Conservation (phyloP, 2,329 filamentous ascomycete genomes). For the Trichoderma sp. region DNA sequence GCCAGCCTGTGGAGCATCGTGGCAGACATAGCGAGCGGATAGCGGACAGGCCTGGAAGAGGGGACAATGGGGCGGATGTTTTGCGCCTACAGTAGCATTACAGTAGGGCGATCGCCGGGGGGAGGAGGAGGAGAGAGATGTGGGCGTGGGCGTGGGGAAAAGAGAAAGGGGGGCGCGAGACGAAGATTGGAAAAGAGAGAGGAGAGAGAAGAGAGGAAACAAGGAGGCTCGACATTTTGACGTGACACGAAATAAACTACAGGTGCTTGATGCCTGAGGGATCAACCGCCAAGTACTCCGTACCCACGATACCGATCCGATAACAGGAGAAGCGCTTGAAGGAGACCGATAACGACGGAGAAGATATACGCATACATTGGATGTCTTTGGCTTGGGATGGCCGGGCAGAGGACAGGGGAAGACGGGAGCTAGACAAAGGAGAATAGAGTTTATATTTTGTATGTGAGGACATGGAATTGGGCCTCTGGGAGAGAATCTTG, state of each 20-base stretch:
- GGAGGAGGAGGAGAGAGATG: constrained; percentile 10
- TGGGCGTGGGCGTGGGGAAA: constrained; percentile 1
- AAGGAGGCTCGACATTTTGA: neutral
- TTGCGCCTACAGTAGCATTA: constrained; percentile 9
- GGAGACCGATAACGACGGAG: neutral
- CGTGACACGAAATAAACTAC: neutral
- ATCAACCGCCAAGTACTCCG: neutral
- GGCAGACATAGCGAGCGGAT: constrained; percentile 7
- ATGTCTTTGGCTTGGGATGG: neutral
- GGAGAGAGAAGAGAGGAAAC: neutral
- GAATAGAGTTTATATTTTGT: neutral
- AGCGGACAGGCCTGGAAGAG: constrained; percentile 15
- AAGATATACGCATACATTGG: neutral
- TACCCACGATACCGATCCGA: neutral
- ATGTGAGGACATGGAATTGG: neutral
- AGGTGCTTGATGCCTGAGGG: neutral
- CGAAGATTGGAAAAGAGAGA: neutral
- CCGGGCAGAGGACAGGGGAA: neutral
- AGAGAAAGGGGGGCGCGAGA: neutral
- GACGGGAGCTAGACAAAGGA: neutral
- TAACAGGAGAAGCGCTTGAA: neutral
- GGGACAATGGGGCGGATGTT: neutral
- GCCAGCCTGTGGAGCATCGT: neutral
- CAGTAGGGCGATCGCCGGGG: constrained; percentile 4
- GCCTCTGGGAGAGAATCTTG: neutral